A percentile compares a stretch with the other conserved stretches of the same genome.
phyloP scores from a whole-genome alignment of 306 rosid species.

The Cucurbita pepo region DNA sequence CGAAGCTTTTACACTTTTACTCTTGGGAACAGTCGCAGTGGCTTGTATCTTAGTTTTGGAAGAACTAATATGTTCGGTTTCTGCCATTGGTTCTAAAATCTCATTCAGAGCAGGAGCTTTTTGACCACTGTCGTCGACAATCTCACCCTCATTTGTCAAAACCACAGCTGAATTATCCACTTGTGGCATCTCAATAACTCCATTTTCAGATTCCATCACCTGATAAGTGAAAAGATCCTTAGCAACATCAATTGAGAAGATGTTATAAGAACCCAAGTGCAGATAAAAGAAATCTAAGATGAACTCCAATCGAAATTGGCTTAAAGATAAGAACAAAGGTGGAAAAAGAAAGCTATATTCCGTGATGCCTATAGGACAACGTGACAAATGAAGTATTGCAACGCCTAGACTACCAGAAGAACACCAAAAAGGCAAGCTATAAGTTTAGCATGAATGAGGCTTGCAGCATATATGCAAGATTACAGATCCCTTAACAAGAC shows the following conservation, averaged over 20 bases:
- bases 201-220: conserved; percentile 62
- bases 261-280: neutral
- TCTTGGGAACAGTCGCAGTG: conserved; percentile 25
- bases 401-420: neutral
- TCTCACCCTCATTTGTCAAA: conserved; percentile 20
- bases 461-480: neutral
- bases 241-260: neutral
- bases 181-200: conserved; percentile 30
- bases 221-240: conserved; percentile 2
- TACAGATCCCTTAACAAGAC: neutral
- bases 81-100: conserved; percentile 22
- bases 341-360: neutral
- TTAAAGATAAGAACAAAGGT: neutral
- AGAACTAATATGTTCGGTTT: conserved; percentile 26
- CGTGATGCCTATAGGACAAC: neutral
- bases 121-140: conserved; percentile 11
- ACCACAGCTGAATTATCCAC: conserved; percentile 14
- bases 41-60: conserved; percentile 22
- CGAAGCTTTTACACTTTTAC: conserved; percentile 28
- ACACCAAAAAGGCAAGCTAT: neutral
- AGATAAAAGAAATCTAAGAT: neutral
- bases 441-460: neutral
- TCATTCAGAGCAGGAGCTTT: conserved; percentile 26
- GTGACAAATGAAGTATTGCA: neutral
- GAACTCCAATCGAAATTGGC: neutral